Evolutionary conservation across 2,329 filamentous ascomycete species (phyloP), one percentile per base, ranked within the genome.

Genomic region (Exophiala bonariae): DNA sequence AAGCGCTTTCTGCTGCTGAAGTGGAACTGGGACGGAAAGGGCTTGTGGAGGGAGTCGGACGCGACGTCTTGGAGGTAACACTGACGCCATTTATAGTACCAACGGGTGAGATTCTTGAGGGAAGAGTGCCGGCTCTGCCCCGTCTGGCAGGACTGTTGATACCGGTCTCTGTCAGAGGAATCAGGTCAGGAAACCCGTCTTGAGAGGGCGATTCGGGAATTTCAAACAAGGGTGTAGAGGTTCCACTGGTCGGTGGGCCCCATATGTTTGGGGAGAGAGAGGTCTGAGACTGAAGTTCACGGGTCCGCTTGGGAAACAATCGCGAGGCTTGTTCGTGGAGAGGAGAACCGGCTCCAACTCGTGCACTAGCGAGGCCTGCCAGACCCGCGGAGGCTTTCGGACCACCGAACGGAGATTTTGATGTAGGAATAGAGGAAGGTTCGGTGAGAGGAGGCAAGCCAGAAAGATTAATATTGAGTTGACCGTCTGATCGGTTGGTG

Each of bases 271-370:
- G 63, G 77, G 85, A 65, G 76, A 96, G 78, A 41, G 91, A 91
- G 79, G 97, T 92, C 73, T 96, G 91, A 44, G 91, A 91, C 74
- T 97, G 92, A 54, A 97, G 96, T 70, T 99, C 93, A 67, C 93
- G 82, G 58, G 93, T 91, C 90, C 93, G 85, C 76, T 97, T 97
- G 54, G 90, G 90, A 71, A 87, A 96, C 50, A 97, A 77, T 61
- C 92, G 69, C 57, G 81, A 83, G 49, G 85, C 83, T 64, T 90
- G 82, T 59, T 97, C 93, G 75, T 96, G 91, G 71, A 91, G 96
- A 62, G 93, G 93, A 79, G 93, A 99, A 67, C 91, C 91, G 76
- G 89, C 84, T 76, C 91, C 90, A 64, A 92, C 87, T 74, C 92
- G 77, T 58, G 77, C 74, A 63, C 72, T 73, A 54, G 76, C 76